Base-by-base conservation (phyloP, 2,329 filamentous ascomycete species). In the Botrytis medusae region DNA sequence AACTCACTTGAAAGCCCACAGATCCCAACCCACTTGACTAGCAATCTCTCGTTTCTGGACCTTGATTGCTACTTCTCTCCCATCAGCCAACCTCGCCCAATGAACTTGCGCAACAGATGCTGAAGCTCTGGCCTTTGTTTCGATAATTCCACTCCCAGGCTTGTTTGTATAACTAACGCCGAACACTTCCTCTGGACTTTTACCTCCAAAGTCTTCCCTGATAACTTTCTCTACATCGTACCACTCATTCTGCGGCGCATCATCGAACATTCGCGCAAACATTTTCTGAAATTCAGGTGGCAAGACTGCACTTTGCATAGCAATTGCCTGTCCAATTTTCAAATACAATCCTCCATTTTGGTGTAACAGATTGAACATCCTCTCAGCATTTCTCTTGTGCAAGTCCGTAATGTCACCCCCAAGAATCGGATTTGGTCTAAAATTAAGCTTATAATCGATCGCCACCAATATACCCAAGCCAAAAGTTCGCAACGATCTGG, bases 281-380 rank as follows among this genome's bases (percentile, higher is more conserved):
- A 98, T 98, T 79, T 91, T 91, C 85, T 97, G 94, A 79, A 98
- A 98, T 82, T 97, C 94, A 0, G 95, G 93, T 40, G 96, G 96
- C 75, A 99, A 84, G 40, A 98, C 91, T 0, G 95, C 95, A 77
- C 93, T 95, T 86, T 99, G 96, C 96, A 98, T 98, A 22, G 95
- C 96, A 77, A 99, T 95, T 7, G 96, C 96, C 85, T 99, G 96
- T 0, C 96, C 96, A 74, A 99, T 98, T 87, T 99, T 99, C 80
- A 98, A 86, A 81, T 98, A 99, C 29, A 99, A 84, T 0, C 96
- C 96, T 74, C 96, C 95, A 86, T 99, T 99, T 72, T 89, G 85
- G 40, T 93, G 88, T 77, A 98, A 86, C 75, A 99, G 84, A 44
- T 95, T 87, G 74, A 93, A 97, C 54, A 98, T 84, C 40, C 93